Evolutionary conservation across 1,139 yeast species (phyloP), one percentile per base, ranked within the genome.

Genomic region (Pichia sp.): DNA sequence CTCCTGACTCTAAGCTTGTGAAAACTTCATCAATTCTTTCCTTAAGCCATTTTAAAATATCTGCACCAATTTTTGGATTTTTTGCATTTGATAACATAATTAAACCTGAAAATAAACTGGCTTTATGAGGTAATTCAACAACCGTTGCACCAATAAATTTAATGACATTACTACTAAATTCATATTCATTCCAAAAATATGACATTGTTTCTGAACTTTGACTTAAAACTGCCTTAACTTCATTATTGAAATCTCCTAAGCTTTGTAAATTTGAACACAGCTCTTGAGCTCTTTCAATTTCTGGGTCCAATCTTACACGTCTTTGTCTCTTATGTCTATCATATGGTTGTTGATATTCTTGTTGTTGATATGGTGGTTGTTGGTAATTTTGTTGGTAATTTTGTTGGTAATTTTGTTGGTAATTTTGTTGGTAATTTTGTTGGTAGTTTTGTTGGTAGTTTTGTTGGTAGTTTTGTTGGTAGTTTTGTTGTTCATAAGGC

Each of bases 61-160:
- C 46, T 23, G 32, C 26, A 42, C 95, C 94, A 42, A 86, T 81
- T 39, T 78, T 72, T 44, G 78, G 76, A 63, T 82, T 82, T 54
- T 76, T 76, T 16, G 85, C 73, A 65, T 85, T 83, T 49, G 88
- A 81, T 34, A 83, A 72, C 57, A 83, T 74, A 12, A 90, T 69
- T 55, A 88, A 73, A n/a, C 83, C 80, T 30, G 88, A 76, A 51
- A 90, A 68, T 24, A 84, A 77, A 25, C 82, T 79, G 52, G 84
- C 77, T 63, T 90, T 92, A 57, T 90, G 96, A 1, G 97, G 97
- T 65, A 90, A 97, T 65, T 92, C 98, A 39, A 77, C 67, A 11
- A 85, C 72, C 40, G 86, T 77, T 1, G 95, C 88, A 74, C 73
- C 58, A 84, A 70, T 23, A 85, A 71, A 18, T 83, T 78, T 44